Conservation (phyloP, 306 rosid species). For the Mimosa pudica region DNA sequence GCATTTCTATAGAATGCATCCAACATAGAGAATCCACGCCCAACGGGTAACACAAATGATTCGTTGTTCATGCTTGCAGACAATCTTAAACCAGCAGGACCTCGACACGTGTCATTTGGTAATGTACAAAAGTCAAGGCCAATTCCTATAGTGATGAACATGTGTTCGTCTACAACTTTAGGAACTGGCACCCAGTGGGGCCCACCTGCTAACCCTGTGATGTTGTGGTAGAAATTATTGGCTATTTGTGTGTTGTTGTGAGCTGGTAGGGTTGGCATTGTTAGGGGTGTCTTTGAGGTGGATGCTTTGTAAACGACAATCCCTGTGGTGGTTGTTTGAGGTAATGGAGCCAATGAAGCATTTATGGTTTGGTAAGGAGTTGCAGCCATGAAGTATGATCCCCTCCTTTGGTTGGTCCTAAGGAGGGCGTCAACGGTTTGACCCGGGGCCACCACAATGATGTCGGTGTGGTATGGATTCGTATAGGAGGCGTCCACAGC, state of each 20-base stretch:
- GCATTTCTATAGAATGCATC: slow-evolving; percentile 35
- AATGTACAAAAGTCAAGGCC: slow-evolving; percentile 32
- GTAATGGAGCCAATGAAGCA: no score
- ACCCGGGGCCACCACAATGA: slow-evolving; percentile 45
- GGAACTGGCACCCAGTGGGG: slow-evolving; percentile 63
- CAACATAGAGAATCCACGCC: slow-evolving; percentile 41
- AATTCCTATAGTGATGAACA: slow-evolving; percentile 45
- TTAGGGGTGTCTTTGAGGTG: slow-evolving; percentile 1
- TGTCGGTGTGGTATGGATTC: slow-evolving; percentile 42
- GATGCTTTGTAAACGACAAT: slow-evolving; percentile 37
- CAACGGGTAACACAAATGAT: slow-evolving; percentile 46
- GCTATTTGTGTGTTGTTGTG: slow-evolving; percentile 44
- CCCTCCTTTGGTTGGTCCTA: slow-evolving; percentile 37
- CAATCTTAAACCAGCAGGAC: background rate
- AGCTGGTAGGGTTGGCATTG: slow-evolving; percentile 41
- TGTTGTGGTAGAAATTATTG: slow-evolving; percentile 40
- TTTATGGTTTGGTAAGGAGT: slow-evolving; percentile 33
- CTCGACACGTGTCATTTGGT: slow-evolving; percentile 11
- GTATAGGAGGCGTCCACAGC: slow-evolving; percentile 58
- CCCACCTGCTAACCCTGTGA: slow-evolving; percentile 34
- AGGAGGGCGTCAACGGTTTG: slow-evolving; percentile 57
- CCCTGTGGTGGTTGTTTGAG: slow-evolving; percentile 26
- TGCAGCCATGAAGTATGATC: slow-evolving; percentile 59
- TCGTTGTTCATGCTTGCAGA: slow-evolving; percentile 67
- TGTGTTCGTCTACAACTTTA: slow-evolving; percentile 42